These are phyloP conservation scores for Cutaneotrichosporon dermatis DNA, from an alignment of 1,284 basidiomycete genomes.

Conservation along the genomic window DNA sequence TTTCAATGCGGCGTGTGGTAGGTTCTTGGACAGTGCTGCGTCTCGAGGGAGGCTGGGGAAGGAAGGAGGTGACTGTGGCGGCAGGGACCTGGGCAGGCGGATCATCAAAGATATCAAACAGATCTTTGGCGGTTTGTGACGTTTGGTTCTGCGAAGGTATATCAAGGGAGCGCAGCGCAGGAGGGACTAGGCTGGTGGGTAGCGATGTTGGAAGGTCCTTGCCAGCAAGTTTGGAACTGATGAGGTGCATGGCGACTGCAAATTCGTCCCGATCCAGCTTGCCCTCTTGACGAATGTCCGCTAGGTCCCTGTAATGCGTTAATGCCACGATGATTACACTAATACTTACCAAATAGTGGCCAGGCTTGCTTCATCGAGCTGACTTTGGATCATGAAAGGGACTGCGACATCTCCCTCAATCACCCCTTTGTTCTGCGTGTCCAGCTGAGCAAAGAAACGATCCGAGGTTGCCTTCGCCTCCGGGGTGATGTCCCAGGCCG, in stretches of 20 bases:
- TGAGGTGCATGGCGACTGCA: slow-evolving; percentile 92
- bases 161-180: slow-evolving; percentile 45
- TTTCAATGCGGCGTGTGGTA: neutral
- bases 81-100: slow-evolving; percentile 2
- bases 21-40: slow-evolving; percentile 9
- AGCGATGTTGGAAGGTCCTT: slow-evolving; percentile 70
- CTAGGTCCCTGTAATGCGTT: slow-evolving; percentile 68
- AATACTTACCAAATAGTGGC: slow-evolving; percentile 80
- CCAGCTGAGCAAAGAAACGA: slow-evolving; percentile 76
- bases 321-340: neutral
- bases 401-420: slow-evolving; percentile 94
- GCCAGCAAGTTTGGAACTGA: slow-evolving; percentile 82
- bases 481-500: slow-evolving; percentile 75
- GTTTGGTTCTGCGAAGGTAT: neutral
- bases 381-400: slow-evolving; percentile 91
- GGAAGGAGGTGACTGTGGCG: slow-evolving; percentile 19
- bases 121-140: slow-evolving; percentile 35
- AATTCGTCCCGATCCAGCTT: slow-evolving; percentile 86
- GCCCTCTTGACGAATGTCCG: slow-evolving; percentile 87
- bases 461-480: slow-evolving; percentile 78
- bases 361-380: slow-evolving; percentile 74
- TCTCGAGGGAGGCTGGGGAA: slow-evolving; percentile 24
- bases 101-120: slow-evolving; percentile 49
- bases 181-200: slow-evolving; percentile 73
- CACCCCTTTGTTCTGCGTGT: slow-evolving; percentile 68